Percentiles rank a stretch among this genome's conserved stretches.
Conservation (phyloP, 192 early-diverging fungal species). For the Coemansia sp. region DNA sequence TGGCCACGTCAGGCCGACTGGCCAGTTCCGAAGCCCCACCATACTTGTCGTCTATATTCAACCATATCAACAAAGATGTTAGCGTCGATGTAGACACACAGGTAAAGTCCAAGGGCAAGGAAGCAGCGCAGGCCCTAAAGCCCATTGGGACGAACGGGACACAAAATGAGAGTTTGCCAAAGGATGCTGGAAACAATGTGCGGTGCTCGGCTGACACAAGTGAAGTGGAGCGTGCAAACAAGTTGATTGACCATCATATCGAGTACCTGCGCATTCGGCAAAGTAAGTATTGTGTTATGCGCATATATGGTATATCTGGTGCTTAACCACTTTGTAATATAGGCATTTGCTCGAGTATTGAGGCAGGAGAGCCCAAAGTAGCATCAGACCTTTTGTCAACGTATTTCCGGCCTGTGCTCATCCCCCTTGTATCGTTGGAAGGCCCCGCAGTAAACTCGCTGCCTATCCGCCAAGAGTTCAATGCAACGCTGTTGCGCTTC, state of each 20-base stretch:
- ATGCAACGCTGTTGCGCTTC: constrained; percentile 44
- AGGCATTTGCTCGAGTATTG: constrained; percentile 48
- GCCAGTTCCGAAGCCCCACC: constrained; percentile 12
- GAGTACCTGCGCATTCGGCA: constrained; percentile 49
- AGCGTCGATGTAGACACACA: background rate
- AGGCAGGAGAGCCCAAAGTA: constrained; percentile 40
- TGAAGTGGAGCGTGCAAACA: constrained; percentile 27
- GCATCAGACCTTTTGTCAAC: constrained; percentile 43
- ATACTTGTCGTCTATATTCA: constrained; percentile 29
- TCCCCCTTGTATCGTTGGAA: constrained; percentile 23
- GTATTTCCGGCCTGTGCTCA: constrained; percentile 45
- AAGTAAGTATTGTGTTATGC: constrained; percentile 17
- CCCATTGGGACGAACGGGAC: background rate
- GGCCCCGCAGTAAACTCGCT: constrained; percentile 8
- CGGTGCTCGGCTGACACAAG: background rate
- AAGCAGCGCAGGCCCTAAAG: background rate
- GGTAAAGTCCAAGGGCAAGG: constrained; percentile 11
- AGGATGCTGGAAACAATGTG: constrained; percentile 16
- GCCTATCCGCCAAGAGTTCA: constrained; percentile 32
- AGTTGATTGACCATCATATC: constrained; percentile 48
- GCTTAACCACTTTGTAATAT: constrained; percentile 2
- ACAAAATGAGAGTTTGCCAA: constrained; percentile 2
- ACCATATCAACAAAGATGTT: background rate
- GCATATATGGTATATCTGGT: background rate
- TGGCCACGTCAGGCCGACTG: constrained; percentile 30